Conservation (phyloP, 2,329 filamentous ascomycete genomes). For the Phyllachora maydis region DNA sequence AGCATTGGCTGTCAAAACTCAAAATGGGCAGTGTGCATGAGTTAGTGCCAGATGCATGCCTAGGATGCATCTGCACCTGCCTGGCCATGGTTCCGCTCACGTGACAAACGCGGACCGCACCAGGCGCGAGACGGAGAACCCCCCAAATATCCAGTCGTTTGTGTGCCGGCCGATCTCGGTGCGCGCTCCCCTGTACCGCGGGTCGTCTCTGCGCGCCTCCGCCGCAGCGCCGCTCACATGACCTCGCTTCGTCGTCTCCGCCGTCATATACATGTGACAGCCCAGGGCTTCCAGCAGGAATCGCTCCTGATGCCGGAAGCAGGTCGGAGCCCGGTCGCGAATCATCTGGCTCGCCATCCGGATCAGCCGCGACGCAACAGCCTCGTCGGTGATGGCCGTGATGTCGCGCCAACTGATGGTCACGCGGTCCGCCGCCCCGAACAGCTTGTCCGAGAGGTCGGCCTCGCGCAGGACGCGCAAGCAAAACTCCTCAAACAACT, state of each 20-base stretch:
- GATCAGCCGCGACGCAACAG: constrained; percentile 1
- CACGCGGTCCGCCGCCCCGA: constrained; percentile 1
- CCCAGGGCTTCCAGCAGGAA: constrained; percentile 6
- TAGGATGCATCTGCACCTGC: no score
- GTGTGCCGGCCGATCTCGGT: no score
- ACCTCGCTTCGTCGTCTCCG: not conserved
- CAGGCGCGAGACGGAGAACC: no score
- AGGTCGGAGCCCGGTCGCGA: constrained; percentile 3
- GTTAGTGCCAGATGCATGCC: no score
- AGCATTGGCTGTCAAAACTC: no score
- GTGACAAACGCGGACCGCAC: no score
- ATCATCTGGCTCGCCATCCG: constrained; percentile 3
- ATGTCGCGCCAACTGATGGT: constrained; percentile 4
- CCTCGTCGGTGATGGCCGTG: constrained; percentile 1
- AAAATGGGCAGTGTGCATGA: no score
- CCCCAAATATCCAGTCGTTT: no score
- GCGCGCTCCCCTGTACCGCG: no score
- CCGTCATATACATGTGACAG: constrained; percentile 3
- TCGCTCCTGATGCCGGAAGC: constrained; percentile 5
- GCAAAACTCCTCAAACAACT: constrained; percentile 9
- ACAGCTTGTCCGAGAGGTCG: constrained; percentile 1
- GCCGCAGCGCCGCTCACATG: no score
- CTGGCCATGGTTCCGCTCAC: no score
- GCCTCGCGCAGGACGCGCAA: constrained; percentile 1
- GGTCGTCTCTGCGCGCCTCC: no score